phyloP scores from a whole-genome alignment of 805 yeast genomes.

The Metschnikowia matae region DNA sequence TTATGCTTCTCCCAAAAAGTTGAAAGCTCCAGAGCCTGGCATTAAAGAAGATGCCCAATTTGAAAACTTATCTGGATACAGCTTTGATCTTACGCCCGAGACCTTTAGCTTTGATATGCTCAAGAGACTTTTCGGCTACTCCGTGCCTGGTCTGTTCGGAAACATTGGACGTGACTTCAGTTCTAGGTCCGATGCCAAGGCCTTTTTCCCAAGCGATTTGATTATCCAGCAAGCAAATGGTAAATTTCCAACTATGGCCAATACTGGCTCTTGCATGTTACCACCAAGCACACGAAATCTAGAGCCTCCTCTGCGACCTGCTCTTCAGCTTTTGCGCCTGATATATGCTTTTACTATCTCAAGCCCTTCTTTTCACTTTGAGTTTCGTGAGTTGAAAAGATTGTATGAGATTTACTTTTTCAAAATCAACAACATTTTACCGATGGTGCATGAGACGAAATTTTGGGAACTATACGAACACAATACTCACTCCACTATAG shows the following conservation, averaged over 20 bases:
- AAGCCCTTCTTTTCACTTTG: slow-evolving; percentile 22
- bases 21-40: background rate
- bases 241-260: background rate
- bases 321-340: slow-evolving; percentile 25
- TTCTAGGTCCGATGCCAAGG: background rate
- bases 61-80: background rate
- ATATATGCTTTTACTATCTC: slow-evolving; percentile 38
- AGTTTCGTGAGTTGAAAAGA: slow-evolving; percentile 16
- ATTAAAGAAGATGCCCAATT: slow-evolving; percentile 1
- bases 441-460: slow-evolving; percentile 24
- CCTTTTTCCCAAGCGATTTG: background rate
- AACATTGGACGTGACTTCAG: background rate
- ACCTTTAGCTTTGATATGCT: slow-evolving; percentile 2
- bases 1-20: background rate
- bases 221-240: background rate
- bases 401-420: slow-evolving; percentile 28
- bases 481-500: slow-evolving; percentile 19
- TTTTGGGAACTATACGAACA: slow-evolving; percentile 28
- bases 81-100: background rate
- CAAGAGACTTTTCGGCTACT: slow-evolving; percentile 23
- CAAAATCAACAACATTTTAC: slow-evolving; percentile 32
- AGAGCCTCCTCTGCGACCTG: slow-evolving; percentile 2
- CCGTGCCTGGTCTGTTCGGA: slow-evolving; percentile 8
- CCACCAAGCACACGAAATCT: background rate
- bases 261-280: background rate